A percentile compares a stretch with the other conserved stretches of the same genome.
These are phyloP conservation scores for Ophiostoma ips DNA, from an alignment of 2,329 filamentous ascomycete genomes.

Conservation along the genomic window DNA sequence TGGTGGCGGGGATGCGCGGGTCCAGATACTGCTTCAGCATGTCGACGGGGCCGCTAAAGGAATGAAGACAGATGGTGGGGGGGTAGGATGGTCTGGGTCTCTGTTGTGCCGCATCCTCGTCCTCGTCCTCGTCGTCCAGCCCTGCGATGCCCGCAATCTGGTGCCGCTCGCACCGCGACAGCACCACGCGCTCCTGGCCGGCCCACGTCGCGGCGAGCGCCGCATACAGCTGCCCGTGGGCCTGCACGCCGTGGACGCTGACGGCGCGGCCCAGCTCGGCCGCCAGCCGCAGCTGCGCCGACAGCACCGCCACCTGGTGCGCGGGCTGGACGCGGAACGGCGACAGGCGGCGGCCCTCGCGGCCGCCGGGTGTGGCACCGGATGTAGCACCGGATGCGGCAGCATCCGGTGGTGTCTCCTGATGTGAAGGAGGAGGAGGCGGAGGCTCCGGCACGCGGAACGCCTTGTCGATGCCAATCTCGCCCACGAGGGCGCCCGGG, in stretches of 20 bases:
- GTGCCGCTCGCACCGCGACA: constrained; percentile 45
- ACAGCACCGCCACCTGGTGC: constrained; percentile 55
- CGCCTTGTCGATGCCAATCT: constrained; percentile 63
- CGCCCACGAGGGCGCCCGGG: constrained; percentile 54
- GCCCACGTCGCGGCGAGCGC: constrained; percentile 53
- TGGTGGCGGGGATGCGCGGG: constrained; percentile 53
- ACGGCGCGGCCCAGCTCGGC: constrained; percentile 51
- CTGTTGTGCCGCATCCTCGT: constrained; percentile 23
- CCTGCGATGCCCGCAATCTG: constrained; percentile 30
- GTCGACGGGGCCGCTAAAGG: constrained; percentile 68
- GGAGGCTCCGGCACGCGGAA: constrained; percentile 57
- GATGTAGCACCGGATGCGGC: constrained; percentile 20
- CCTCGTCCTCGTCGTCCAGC: constrained; percentile 14
- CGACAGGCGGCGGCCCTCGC: constrained; percentile 54
- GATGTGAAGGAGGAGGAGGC: not conserved
- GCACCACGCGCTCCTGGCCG: constrained; percentile 49
- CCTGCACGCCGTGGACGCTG: constrained; percentile 62
- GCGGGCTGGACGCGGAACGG: constrained; percentile 52
- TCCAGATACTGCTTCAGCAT: constrained; percentile 66
- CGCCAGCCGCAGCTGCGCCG: constrained; percentile 56
- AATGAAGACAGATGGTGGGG: constrained; percentile 83
- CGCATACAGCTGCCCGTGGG: constrained; percentile 57
- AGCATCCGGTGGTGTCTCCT: constrained; percentile 17
- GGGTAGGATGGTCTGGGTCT: constrained; percentile 56
- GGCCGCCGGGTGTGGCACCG: constrained; percentile 50